Evolutionary conservation across 371 early-diverging fungal genomes (phyloP).

Genomic region (Mortierella sp.): DNA sequence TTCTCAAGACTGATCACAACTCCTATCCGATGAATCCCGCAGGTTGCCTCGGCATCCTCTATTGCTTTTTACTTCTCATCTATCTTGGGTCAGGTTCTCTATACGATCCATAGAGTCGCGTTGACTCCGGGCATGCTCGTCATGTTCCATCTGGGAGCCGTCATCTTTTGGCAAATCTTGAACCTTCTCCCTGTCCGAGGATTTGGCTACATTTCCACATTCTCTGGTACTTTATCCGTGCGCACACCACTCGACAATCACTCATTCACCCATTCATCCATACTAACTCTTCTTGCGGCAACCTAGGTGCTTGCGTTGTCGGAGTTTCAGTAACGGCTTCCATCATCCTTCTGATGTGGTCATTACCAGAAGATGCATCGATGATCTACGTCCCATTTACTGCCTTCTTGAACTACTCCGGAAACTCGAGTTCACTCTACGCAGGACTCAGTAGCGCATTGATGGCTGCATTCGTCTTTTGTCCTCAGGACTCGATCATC

Average conservation of each 20-base stretch:
- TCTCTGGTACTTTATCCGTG: conserved; percentile 14
- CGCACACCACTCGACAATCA: not conserved
- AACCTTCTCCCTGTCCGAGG: conserved; percentile 29
- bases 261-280: not conserved
- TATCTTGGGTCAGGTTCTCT: conserved; percentile 26
- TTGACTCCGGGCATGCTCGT: conserved; percentile 30
- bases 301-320: conserved; percentile 24
- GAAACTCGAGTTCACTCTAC: conserved; percentile 25
- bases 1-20: too few species aligned
- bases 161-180: conserved; percentile 34
- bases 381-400: conserved; percentile 38
- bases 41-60: too few species aligned
- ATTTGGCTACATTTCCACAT: conserved; percentile 24
- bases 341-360: conserved; percentile 30
- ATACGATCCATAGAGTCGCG: conserved; percentile 14
- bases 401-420: conserved; percentile 38
- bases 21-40: too few species aligned
- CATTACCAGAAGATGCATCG: conserved; percentile 22
- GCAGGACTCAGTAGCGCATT: conserved; percentile 32
- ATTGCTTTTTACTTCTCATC: conserved; percentile 44
- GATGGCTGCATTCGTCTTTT: conserved; percentile 38
- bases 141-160: conserved; percentile 39
- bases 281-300: too few species aligned
- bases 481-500: conserved; percentile 34
- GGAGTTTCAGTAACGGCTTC: conserved; percentile 36